phyloP scores from a whole-genome alignment of 2,329 filamentous ascomycete genomes.

The Dothiorella sarmentorum region DNA sequence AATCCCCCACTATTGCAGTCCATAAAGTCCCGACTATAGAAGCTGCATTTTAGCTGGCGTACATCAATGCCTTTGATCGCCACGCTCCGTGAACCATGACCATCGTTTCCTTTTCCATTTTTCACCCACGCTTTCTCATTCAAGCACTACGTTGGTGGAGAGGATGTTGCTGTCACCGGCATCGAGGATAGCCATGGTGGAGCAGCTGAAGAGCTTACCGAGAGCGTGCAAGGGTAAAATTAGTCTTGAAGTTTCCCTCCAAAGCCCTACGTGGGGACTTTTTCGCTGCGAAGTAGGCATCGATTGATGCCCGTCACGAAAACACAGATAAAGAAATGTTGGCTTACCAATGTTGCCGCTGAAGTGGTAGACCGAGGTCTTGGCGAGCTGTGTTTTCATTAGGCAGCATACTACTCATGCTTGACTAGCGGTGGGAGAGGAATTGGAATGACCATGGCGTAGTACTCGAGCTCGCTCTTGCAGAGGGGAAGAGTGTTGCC shows the following conservation, averaged over 20 bases:
- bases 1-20: not conserved
- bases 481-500: slow-evolving; percentile 97
- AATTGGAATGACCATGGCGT: slow-evolving; percentile 21
- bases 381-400: slow-evolving; percentile 54
- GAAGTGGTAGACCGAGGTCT: slow-evolving; percentile 97
- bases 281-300: slow-evolving; percentile 73
- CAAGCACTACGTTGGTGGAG: slow-evolving; percentile 58
- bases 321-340: slow-evolving; percentile 24
- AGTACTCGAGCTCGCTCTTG: slow-evolving; percentile 94
- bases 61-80: slow-evolving; percentile 13
- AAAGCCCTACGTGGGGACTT: slow-evolving; percentile 76
- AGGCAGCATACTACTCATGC: too few species aligned
- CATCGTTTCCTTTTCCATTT: not conserved
- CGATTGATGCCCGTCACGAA: slow-evolving; percentile 20
- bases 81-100: not conserved
- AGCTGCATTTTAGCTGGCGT: slow-evolving; percentile 16
- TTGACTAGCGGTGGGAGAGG: too few species aligned
- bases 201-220: slow-evolving; percentile 98
- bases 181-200: slow-evolving; percentile 94
- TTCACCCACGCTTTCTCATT: slow-evolving; percentile 20
- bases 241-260: slow-evolving; percentile 74
- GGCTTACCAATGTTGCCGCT: slow-evolving; percentile 95
- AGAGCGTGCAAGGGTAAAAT: slow-evolving; percentile 65
- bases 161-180: slow-evolving; percentile 97
- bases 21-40: slow-evolving; percentile 9